Conservation (phyloP, 1,139 yeast species). For the Lodderomyces theae region DNA sequence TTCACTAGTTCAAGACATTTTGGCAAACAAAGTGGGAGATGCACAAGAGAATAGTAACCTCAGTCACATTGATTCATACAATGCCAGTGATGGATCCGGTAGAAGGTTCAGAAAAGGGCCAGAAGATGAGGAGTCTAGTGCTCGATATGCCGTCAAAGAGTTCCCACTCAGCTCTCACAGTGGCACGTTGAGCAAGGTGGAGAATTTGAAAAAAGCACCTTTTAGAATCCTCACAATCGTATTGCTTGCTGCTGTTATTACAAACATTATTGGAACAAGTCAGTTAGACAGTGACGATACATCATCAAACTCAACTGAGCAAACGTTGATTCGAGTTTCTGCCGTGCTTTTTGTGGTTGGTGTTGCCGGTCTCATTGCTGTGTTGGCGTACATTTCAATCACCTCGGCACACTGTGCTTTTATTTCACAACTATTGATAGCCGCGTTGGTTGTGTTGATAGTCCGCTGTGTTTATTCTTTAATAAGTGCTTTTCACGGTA, state of each 20-base stretch:
- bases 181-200: background rate
- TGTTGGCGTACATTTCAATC: conserved; percentile 5
- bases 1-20: conserved; percentile 13
- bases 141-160: background rate
- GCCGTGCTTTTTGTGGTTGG: conserved; percentile 13
- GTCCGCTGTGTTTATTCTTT: conserved; percentile 14
- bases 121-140: background rate
- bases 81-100: background rate
- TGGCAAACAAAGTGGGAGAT: conserved; percentile 3
- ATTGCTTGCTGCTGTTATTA: conserved; percentile 12
- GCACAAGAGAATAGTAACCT: background rate
- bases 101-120: background rate
- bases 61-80: background rate
- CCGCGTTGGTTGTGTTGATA: conserved; percentile 10
- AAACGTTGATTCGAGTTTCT: conserved; percentile 10
- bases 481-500: conserved; percentile 13
- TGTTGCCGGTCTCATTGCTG: conserved; percentile 9
- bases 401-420: conserved; percentile 1
- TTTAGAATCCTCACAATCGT: conserved; percentile 12
- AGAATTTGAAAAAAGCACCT: conserved; percentile 7
- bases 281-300: conserved; percentile 2
- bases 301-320: conserved; percentile 4
- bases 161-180: background rate
- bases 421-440: conserved; percentile 10
- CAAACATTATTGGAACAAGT: conserved; percentile 11